phyloP scores from a whole-genome alignment of 805 yeast species.

The Metschnikowia continentalis region DNA sequence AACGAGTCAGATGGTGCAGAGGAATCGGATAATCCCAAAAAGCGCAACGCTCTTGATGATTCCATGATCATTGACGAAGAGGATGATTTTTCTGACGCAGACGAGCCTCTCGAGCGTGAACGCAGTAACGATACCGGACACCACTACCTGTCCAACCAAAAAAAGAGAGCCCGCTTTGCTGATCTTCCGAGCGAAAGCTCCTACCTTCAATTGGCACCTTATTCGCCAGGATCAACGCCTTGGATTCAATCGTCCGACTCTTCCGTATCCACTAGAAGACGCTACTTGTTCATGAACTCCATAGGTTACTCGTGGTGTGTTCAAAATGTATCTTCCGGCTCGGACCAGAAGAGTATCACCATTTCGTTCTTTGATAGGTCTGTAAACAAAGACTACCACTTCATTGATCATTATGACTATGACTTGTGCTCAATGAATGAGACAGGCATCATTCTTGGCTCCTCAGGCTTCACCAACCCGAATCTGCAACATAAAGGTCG shows the following conservation, averaged over 20 bases:
- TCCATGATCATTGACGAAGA: constrained; percentile 27
- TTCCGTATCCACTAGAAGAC: constrained; percentile 32
- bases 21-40: constrained; percentile 22
- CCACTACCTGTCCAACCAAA: constrained; percentile 4
- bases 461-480: constrained; percentile 25
- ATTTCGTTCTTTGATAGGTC: constrained; percentile 83
- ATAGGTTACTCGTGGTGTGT: constrained; percentile 83
- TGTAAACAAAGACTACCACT: constrained; percentile 73
- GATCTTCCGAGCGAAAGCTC: not conserved
- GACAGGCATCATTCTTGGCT: constrained; percentile 59
- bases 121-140: constrained; percentile 13
- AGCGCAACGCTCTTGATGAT: constrained; percentile 28
- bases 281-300: constrained; percentile 77
- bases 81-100: constrained; percentile 6
- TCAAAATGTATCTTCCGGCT: constrained; percentile 23
- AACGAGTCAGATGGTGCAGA: constrained; percentile 14
- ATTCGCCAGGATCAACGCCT: constrained; percentile 87
- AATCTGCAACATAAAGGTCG: constrained; percentile 27
- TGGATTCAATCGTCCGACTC: constrained; percentile 47
- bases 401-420: constrained; percentile 66
- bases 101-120: constrained; percentile 5
- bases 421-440: constrained; percentile 73
- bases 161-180: constrained; percentile 10
- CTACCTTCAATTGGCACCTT: constrained; percentile 47
- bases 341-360: constrained; percentile 63